Evolutionary conservation across 768 basidiomycete genomes (phyloP), one percentile per base, ranked within the genome.

Genomic region (Auricularia heimuer): DNA sequence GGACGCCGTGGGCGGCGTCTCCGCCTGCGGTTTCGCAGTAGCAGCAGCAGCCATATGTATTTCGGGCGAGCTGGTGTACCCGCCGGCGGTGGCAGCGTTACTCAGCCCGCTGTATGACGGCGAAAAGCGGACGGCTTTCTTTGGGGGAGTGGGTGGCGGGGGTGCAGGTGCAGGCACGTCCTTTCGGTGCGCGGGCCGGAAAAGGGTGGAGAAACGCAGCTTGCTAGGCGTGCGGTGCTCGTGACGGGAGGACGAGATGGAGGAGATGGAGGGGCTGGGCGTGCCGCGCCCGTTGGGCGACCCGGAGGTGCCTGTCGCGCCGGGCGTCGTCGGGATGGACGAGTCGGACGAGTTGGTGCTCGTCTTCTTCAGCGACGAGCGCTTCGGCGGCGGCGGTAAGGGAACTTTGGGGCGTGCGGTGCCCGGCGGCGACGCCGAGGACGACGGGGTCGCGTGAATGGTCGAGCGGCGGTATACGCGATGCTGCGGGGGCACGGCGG

Each of bases 281-380:
- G 56, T 60, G 56, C 56, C 56, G 18, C 56, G 56, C 10, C 56
- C 56, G 6, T 35, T 24, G 8, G 29, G 29, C 11, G 56, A 60
- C 7, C n/a, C 29, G 24, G 34, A 60, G 11, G 29, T 56, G 54
- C n/a, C 16, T 21, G 54, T 29, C 56, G 14, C 18, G 56, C 29
- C 24, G 11, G 56, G 29, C 29, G 56, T 29, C 24, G 56, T 60
- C 6, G 34, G 56, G 12, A 35, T 33, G 21, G 56, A 60, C 29
- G 56, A 60, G 29, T 60, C 56, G 56, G 56, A 60, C 29, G 56
- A 60, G 47, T 51, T 51, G 24, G 34, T 35, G 29, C 56, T 60
- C 24, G 56, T 33, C 14, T 35, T 29, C 29, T 60, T 60, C 29
- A 60, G 56, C 29, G 56, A 60, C 24, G 56, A 60, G 11, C 34